Percentiles rank a stretch among this genome's conserved stretches.
Conservation (phyloP, 768 basidiomycete species). For the Dioszegia crocea region DNA sequence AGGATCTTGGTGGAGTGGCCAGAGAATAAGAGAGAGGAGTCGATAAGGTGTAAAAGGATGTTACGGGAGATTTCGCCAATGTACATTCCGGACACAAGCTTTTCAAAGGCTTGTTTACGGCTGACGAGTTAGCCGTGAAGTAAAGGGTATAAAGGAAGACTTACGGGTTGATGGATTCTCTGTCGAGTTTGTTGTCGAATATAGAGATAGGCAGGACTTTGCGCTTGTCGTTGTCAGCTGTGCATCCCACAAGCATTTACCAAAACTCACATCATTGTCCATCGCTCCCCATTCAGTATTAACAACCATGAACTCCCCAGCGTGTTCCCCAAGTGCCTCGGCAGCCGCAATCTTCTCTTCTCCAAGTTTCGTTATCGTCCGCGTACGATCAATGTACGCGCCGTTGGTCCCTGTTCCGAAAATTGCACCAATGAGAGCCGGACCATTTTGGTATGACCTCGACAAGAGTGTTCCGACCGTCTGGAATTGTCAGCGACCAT, state of each 20-base stretch:
- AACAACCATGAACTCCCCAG: constrained; percentile 71
- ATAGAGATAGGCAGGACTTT: constrained; percentile 77
- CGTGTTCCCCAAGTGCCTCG: constrained; percentile 51
- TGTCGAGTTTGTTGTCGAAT: constrained; percentile 87
- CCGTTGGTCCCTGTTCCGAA: constrained; percentile 99
- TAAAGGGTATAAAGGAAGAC: constrained; percentile 8
- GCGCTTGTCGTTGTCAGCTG: constrained; percentile 55
- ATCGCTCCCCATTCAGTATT: constrained; percentile 99
- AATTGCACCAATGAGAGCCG: constrained; percentile 77
- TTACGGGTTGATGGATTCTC: constrained; percentile 84
- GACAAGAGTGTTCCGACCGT: constrained; percentile 94
- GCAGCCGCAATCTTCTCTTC: constrained; percentile 55
- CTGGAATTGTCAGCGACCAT: constrained; percentile 51
- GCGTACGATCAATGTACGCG: constrained; percentile 85
- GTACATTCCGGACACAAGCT: constrained; percentile 99
- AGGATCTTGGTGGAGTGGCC: constrained; percentile 68
- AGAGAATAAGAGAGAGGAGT: constrained; percentile 60
- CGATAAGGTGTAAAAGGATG: constrained; percentile 71
- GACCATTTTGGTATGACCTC: constrained; percentile 86
- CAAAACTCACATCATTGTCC: constrained; percentile 71
- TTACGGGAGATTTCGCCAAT: constrained; percentile 89
- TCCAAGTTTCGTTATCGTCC: constrained; percentile 77
- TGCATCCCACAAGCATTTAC: neutral
- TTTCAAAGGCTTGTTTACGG: constrained; percentile 87
- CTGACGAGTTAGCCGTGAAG: constrained; percentile 22